Evolutionary conservation across 2,329 filamentous ascomycete genomes (phyloP), one percentile per base, ranked within the genome.

Genomic region (Cercospora canescens): DNA sequence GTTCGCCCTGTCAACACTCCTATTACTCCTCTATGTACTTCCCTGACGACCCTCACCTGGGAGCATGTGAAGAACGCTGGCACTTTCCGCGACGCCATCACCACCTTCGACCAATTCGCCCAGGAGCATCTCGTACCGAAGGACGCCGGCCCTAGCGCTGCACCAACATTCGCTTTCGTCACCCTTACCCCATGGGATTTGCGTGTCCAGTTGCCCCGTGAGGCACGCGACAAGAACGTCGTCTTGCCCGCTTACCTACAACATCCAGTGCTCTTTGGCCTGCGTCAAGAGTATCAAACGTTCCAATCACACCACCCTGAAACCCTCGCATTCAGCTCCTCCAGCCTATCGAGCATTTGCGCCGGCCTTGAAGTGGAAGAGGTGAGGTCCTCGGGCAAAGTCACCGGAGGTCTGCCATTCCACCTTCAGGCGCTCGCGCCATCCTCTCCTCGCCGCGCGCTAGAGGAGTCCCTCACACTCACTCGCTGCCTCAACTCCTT

Each of bases 281-380:
- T 99, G 65, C 91, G 95, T 70, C 96, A 93, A 75, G 95, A 99
- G 82, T 99, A 99, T 79, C 94, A 97, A 83, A 88, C 94, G 78
- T 99, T 95, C 94, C 95, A 98, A 81, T 93, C 96, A 76, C 94
- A 98, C 80, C 95, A 99, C 77, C 95, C 95, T 41, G 95, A 99
- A 83, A 97, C 94, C 64, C 87, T 99, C 62, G 94, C 95, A 2
- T 99, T 98, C 77, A 95, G 94, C 18, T 94, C 95, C 58, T 97
- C 93, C 66, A 96, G 95, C 79, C 86, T 99, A 71, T 91, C 94
- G 74, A 98, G 98, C 81, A 99, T 99, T 79, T 99, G 95, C 83
- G 95, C 95, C 70, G 95, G 95, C 62, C 89, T 99, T 62, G 95
- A 99, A 82, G 95, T 99, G 56, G 95, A 99, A 81, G 94, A 96